Evolutionary conservation across 73 alveolate species (phyloP).

Genomic region (Paramecium pentaurelia): DNA sequence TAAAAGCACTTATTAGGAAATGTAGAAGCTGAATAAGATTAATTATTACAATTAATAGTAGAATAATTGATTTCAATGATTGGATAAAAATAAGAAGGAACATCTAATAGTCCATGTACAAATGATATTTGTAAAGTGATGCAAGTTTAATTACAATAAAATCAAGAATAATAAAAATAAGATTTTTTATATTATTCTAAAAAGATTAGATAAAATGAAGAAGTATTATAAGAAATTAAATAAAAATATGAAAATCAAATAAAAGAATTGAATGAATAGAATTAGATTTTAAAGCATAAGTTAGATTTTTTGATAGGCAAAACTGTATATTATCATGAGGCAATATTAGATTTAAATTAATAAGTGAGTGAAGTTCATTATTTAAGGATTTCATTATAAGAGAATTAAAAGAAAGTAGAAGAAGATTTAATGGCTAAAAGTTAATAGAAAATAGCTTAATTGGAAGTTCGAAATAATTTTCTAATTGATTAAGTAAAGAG

Average conservation of each 20-base stretch:
- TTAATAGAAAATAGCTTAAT: background rate
- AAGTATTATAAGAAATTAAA: background rate
- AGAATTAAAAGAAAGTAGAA: background rate
- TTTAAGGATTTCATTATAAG: background rate
- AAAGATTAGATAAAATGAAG: constrained; percentile 18
- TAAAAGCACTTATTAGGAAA: background rate
- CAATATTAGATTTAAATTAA: background rate
- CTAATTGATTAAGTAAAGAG: background rate
- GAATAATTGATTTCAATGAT: background rate
- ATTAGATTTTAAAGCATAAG: background rate
- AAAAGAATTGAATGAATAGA: background rate
- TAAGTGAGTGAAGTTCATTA: constrained; percentile 18
- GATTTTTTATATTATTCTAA: constrained; percentile 3
- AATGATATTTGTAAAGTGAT: background rate
- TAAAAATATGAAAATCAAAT: background rate
- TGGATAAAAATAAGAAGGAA: background rate
- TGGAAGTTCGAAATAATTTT: background rate
- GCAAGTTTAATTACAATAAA: background rate
- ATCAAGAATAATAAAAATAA: background rate
- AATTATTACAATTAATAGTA: background rate
- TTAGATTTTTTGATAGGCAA: constrained; percentile 23
- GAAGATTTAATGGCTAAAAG: background rate
- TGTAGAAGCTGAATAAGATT: background rate
- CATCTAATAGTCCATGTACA: background rate
- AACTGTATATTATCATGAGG: constrained; percentile 23